A percentile compares a stretch with the other conserved stretches of the same genome.
Evolutionary conservation across 2,329 filamentous ascomycete species (phyloP).

Genomic region (Xylariaceae sp.): DNA sequence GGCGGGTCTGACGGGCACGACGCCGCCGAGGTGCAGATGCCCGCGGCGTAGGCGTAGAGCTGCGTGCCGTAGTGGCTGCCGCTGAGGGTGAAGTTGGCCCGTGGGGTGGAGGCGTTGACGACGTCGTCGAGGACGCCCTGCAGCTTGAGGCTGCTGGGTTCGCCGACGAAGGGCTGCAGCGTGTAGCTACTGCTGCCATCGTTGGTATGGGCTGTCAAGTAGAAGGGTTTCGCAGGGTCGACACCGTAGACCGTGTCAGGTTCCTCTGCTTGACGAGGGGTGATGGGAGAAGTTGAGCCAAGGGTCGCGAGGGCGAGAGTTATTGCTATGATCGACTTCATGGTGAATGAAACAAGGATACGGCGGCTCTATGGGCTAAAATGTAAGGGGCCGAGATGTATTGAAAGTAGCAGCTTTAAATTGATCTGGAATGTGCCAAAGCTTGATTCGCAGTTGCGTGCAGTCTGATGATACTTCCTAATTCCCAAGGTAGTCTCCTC

Average conservation of each 20-base stretch:
- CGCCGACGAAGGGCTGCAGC: slow-evolving; percentile 2
- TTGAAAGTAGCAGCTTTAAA: too few relatives aligned
- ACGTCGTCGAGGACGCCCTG: background rate
- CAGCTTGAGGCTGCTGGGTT: slow-evolving; percentile 1
- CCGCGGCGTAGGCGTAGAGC: slow-evolving; percentile 5
- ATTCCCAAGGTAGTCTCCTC: too few relatives aligned
- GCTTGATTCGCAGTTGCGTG: too few relatives aligned
- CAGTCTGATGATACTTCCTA: too few relatives aligned
- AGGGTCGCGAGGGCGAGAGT: background rate
- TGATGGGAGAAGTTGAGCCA: slow-evolving; percentile 2
- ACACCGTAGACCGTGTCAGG: slow-evolving; percentile 9
- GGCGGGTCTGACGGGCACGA: background rate
- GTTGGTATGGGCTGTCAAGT: slow-evolving; percentile 1
- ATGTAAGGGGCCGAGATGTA: too few relatives aligned
- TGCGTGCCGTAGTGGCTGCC: slow-evolving; percentile 10
- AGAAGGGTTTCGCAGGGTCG: slow-evolving; percentile 6
- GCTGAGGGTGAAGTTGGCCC: slow-evolving; percentile 7
- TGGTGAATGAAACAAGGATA: slow-evolving; percentile 1
- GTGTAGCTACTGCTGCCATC: background rate
- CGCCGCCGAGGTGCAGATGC: slow-evolving; percentile 2
- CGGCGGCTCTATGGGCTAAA: too few relatives aligned
- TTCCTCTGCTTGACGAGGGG: background rate
- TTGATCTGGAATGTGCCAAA: too few relatives aligned
- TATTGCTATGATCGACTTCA: background rate
- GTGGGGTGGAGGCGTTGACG: background rate